A percentile compares a stretch with the other conserved stretches of the same genome.
Conservation (phyloP, 306 rosid genomes). For the Casuarina glauca region DNA sequence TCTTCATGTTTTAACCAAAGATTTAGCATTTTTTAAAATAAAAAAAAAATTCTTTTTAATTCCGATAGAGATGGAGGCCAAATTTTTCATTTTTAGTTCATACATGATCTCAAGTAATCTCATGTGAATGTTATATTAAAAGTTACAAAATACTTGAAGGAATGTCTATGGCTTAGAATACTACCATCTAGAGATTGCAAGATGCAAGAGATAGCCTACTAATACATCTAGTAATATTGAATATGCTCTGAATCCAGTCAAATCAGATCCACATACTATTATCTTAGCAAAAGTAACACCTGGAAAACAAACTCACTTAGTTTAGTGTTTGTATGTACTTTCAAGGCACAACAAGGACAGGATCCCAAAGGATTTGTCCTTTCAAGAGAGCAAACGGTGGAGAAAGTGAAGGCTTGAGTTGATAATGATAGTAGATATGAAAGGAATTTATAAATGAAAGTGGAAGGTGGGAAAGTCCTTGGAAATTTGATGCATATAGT, state of each 20-base stretch:
- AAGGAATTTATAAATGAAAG: neutral
- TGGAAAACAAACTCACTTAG: conserved; percentile 32
- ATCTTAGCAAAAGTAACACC: conserved; percentile 19
- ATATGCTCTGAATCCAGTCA: conserved; percentile 1
- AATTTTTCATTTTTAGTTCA: too few species aligned
- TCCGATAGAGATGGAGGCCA: too few species aligned
- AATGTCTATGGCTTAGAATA: too few species aligned
- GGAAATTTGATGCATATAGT: neutral
- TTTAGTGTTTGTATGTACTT: neutral
- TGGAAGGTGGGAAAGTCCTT: neutral
- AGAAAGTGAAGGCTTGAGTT: neutral
- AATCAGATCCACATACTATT: neutral
- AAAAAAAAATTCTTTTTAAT: too few species aligned
- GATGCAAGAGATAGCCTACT: too few species aligned
- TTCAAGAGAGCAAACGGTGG: neutral
- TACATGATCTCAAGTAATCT: too few species aligned
- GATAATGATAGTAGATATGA: neutral
- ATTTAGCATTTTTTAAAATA: too few species aligned
- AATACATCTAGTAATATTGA: conserved; percentile 19
- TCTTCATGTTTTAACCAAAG: too few species aligned
- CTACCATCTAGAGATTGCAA: too few species aligned
- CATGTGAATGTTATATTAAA: too few species aligned
- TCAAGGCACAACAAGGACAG: neutral
- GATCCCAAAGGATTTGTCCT: neutral
- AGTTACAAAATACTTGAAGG: too few species aligned